Base-by-base conservation (phyloP, 2,329 filamentous ascomycete genomes). In the Aureobasidium namibiae region DNA sequence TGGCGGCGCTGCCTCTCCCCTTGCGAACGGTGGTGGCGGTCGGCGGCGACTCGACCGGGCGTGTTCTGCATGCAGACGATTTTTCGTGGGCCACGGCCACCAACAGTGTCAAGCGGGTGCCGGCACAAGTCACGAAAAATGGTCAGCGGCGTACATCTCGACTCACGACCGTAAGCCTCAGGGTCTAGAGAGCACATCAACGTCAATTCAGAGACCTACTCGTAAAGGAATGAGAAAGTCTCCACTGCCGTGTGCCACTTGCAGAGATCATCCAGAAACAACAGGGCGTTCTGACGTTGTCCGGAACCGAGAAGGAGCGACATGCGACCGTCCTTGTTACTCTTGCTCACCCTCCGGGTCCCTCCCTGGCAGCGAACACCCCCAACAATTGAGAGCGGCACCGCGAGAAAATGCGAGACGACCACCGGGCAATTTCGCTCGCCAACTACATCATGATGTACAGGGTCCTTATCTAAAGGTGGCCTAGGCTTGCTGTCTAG, bases 391-490 rank as follows among this genome's bases (percentile, higher is more conserved):
- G 33, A 52, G 50, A 42, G n/a, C 36, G 6, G 4, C 49, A 23
- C 48, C 49, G 14, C 50, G 49, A 31, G 49, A 41, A 14, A 14
- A 11, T 39, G 24, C 4, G 23, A 29, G 18, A 24, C n/a, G n/a
- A 23, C 26, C 29, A 24, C 46, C 52, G 38, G 39, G 38, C 29
- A 45, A 36, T 44, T 34, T 44, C 23, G 52, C 52, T 26, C n/a
- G n/a, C n/a, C n/a, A 33, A 26, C 52, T 56, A 56, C 39, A 45
- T 56, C 52, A 56, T 56, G 52, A 56, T 56, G 9, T 13, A 34
- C 52, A 56, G 52, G 52, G 52, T 56, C 52, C n/a, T 45, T 56
- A n/a, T 44, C 52, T 56, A 9, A 18, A 34, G 39, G 14, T 4
- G 33, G 42, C 33, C 54, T 57, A 57, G 54, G 21, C 41, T n/a